Conservation (phyloP, 2,329 filamentous ascomycete species). For the Sporothrix brasiliensis region DNA sequence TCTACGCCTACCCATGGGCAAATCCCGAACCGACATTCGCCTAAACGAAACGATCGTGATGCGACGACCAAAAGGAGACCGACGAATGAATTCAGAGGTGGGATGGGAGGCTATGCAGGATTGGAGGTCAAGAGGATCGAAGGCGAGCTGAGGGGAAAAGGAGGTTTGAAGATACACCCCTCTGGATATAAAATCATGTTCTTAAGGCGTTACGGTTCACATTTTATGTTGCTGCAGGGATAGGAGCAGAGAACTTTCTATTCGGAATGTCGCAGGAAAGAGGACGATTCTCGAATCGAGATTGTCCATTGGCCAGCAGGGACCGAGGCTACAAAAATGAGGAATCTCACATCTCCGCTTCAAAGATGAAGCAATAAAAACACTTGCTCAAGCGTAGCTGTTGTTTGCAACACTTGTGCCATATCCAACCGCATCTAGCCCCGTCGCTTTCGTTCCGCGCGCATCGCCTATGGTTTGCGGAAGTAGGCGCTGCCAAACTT, state of each 20-base stretch:
- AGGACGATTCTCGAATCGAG: neutral
- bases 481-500: constrained; percentile 75
- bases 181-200: neutral
- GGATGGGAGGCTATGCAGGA: neutral
- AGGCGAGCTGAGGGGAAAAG: neutral
- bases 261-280: neutral
- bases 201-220: neutral
- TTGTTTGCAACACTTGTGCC: neutral
- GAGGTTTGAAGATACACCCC: neutral
- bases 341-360: constrained; percentile 14
- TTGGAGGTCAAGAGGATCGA: neutral
- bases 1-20: neutral
- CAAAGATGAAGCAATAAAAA: neutral
- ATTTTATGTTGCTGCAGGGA: neutral
- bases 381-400: neutral
- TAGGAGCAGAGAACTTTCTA: constrained; percentile 14
- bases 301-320: neutral
- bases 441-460: neutral
- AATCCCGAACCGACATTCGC: neutral
- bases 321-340: neutral
- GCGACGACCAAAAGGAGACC: neutral
- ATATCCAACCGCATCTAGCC: constrained; percentile 10
- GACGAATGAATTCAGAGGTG: neutral
- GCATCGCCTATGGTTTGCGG: constrained; percentile 45
- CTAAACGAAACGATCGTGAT: constrained; percentile 2